Base-by-base conservation (phyloP, 768 basidiomycete species). In the Lepiota brunneoincarnata region DNA sequence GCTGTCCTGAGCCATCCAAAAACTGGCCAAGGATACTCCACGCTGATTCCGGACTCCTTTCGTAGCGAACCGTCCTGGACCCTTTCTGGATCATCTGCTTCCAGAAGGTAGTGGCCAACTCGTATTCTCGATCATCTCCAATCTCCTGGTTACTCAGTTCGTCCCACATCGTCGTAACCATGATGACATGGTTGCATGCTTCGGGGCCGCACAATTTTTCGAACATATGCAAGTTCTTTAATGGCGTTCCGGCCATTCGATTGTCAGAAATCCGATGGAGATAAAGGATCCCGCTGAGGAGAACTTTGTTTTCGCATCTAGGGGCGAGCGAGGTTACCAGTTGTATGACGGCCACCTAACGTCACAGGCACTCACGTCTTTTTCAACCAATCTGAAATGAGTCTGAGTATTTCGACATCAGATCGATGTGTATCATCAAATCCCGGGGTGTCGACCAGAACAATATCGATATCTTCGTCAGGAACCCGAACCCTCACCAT, bases 141-240 rank as follows among this genome's bases (percentile, higher is more conserved):
- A 54, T 47, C 9, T 56, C 14, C 7, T 40, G 26, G 37, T 18
- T 12, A 17, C 23, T 15, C 14, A 61, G 26, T 4, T 46, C 64
- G 14, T 61, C 64, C 54, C 57, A 56, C 51, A 55, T 58, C 5
- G 62, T 74, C 2, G 71, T 76, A 20, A 64, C 64, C 4, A 76
- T 61, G 10, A 67, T 61, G 12, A 71, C 61, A 17, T 68, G 67
- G 17, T 18, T 57, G 12, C 68, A 49, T 4, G 69, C 64, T 4
- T 63, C 15, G 14, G 60, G 44, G 1, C 74, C 75, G 39, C 75
- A 76, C 15, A 76, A 47, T 34, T 60, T 61, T 24, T 63, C 58
- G 56, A 75, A 73, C 60, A 72, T 59, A n/a, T 57, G 54, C 41
- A 74, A 63, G 54, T 72, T 62, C 20, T 57, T 64, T 20, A 46